These are phyloP conservation scores for Boletus sensibilis DNA, from an alignment of 768 basidiomycete species.

Conservation along the genomic window DNA sequence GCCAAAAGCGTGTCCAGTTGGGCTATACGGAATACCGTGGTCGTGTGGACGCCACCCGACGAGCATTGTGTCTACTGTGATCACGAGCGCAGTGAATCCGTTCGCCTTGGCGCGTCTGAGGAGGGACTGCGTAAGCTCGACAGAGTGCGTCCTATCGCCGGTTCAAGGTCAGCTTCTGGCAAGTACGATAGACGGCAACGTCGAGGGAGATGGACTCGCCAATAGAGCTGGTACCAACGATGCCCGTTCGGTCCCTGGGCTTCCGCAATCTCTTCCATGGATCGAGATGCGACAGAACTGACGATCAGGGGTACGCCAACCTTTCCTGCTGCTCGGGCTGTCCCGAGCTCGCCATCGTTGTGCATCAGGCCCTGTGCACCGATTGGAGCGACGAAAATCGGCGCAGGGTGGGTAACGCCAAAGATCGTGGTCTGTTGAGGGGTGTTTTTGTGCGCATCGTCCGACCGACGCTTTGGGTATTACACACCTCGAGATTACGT, in stretches of 20 bases:
- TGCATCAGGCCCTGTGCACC: slow-evolving; percentile 55
- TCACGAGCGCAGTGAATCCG: slow-evolving; percentile 43
- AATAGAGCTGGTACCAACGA: slow-evolving; percentile 54
- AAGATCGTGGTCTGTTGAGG: slow-evolving; percentile 55
- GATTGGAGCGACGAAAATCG: slow-evolving; percentile 55
- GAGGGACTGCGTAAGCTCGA: slow-evolving; percentile 40
- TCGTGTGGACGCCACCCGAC: slow-evolving; percentile 48
- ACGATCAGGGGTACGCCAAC: slow-evolving; percentile 43
- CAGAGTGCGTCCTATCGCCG: slow-evolving; percentile 35
- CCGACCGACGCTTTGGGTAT: background rate
- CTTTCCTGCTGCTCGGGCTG: slow-evolving; percentile 43
- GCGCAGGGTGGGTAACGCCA: slow-evolving; percentile 42
- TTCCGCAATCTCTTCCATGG: slow-evolving; percentile 49
- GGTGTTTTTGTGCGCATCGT: background rate
- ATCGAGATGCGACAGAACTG: slow-evolving; percentile 37
- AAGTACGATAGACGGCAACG: background rate
- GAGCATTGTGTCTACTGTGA: slow-evolving; percentile 45
- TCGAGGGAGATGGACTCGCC: slow-evolving; percentile 19
- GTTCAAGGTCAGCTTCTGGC: background rate
- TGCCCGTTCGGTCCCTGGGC: slow-evolving; percentile 41
- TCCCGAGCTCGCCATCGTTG: slow-evolving; percentile 43
- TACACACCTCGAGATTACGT: slow-evolving; percentile 48
- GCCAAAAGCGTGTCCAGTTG: slow-evolving; percentile 38
- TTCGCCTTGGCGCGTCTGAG: slow-evolving; percentile 42
- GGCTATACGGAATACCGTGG: slow-evolving; percentile 39